Evolutionary conservation across 2,329 filamentous ascomycete genomes (phyloP), one percentile per base, ranked within the genome.

Genomic region (Pseudopithomyces chartarum): DNA sequence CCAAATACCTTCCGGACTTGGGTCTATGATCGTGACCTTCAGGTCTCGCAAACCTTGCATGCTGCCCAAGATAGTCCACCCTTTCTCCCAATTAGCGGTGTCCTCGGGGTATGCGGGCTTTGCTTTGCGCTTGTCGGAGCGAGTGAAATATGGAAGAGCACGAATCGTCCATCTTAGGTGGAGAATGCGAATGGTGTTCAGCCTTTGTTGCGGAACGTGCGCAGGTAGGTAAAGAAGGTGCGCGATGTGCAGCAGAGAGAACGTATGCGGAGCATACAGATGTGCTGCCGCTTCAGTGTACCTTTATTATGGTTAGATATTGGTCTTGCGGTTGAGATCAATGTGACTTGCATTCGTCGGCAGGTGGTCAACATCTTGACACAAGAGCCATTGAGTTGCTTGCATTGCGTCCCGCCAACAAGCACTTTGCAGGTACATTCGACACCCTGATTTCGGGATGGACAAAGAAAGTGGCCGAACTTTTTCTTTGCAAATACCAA

Each of bases 161-260:
- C 73, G 72, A 20, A 75, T 70, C 2, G 66, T 54, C 72, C 71
- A 75, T 51, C 69, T 69, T 2, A 75, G 55, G 10, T 63, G 64
- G 2, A 75, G 62, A 0, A 55, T 64, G 34, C 68, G 69, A 29
- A 75, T 73, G 1, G 57, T 52, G 22, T 71, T 59, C 8, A 73
- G 58, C 22, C 68, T 67, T 1, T 58, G 63, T 32, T 67, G 52
- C 0, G 70, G 70, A 19, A 72, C 38, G 50, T 63, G 64, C 1
- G 60, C 60, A 3, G 72, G 70, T 6, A 75, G 70, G 51, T 68
- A 69, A 15, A 74, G 64, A 6, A 75, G 66, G 48, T 75, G 73
- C 0, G 68, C 72, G 29, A 64, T 48, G 29, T 75, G 69, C 6
- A 75, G 63, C 42, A 75, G 62, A 13, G 72, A 73, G 52, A 75